Percentiles rank a stretch among this genome's conserved stretches.
Conservation (phyloP, 768 basidiomycete species). For the Bullera alba region DNA sequence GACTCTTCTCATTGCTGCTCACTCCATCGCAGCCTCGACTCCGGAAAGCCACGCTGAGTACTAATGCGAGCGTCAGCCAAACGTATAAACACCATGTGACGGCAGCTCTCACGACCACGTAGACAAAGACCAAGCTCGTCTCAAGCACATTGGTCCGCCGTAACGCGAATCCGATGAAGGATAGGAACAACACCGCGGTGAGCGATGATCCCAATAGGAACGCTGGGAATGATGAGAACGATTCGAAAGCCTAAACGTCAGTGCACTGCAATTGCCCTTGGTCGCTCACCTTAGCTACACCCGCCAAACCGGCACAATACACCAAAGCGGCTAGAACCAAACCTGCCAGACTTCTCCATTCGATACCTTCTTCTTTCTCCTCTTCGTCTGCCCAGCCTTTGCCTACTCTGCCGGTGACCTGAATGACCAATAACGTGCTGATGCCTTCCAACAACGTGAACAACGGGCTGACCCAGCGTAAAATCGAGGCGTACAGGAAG, state of each 20-base stretch:
- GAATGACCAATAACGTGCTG: constrained; percentile 41
- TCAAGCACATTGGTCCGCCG: constrained; percentile 89
- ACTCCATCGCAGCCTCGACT: constrained; percentile 42
- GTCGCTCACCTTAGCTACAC: constrained; percentile 32
- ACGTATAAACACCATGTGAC: constrained; percentile 51
- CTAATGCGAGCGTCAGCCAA: constrained; percentile 7
- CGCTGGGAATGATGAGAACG: constrained; percentile 73
- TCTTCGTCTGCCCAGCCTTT: constrained; percentile 46
- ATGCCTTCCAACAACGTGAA: constrained; percentile 46
- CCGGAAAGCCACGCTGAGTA: constrained; percentile 45
- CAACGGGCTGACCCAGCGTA: constrained; percentile 41
- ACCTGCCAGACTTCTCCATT: constrained; percentile 42
- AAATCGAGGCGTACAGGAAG: constrained; percentile 35
- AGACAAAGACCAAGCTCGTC: constrained; percentile 75
- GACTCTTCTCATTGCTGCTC: constrained; percentile 3
- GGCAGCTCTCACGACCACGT: constrained; percentile 55
- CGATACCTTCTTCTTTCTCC: constrained; percentile 38
- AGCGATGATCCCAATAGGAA: constrained; percentile 81
- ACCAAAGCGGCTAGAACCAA: constrained; percentile 35
- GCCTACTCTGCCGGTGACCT: constrained; percentile 39
- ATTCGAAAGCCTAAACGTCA: constrained; percentile 54
- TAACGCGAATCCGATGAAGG: constrained; percentile 80
- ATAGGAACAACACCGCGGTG: constrained; percentile 82
- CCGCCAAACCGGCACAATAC: constrained; percentile 36
- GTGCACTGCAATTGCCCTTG: background rate